A percentile compares a stretch with the other conserved stretches of the same genome.
Evolutionary conservation across 805 yeast genomes (phyloP).

Genomic region (Metschnikowia vanudenii): DNA sequence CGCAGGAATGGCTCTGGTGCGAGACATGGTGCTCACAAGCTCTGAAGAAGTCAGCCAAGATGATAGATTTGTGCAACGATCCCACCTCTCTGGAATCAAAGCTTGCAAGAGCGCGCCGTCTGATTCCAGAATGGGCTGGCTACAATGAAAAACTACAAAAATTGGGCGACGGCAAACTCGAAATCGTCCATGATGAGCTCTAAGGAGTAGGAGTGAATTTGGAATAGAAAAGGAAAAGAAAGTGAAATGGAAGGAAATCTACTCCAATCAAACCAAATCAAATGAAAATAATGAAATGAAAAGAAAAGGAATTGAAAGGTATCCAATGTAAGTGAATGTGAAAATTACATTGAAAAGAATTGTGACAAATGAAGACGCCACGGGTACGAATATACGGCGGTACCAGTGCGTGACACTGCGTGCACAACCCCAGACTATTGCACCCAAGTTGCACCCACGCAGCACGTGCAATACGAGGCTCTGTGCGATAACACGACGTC

Average conservation of each 20-base stretch:
- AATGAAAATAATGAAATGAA: too few species aligned
- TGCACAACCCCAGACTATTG: background rate
- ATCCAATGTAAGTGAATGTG: background rate
- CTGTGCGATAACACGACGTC: conserved; percentile 9
- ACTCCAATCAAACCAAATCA: too few species aligned
- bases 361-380: too few species aligned
- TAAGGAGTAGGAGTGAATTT: too few species aligned
- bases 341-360: background rate
- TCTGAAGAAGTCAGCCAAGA: conserved; percentile 59
- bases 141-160: conserved; percentile 56
- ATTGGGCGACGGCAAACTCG: conserved; percentile 6
- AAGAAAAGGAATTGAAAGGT: background rate
- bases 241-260: too few species aligned
- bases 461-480: background rate
- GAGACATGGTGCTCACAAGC: conserved; percentile 87
- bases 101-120: conserved; percentile 69
- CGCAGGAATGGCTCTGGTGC: conserved; percentile 90
- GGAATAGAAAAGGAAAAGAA: too few species aligned
- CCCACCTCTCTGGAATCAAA: conserved; percentile 81
- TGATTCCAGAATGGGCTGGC: conserved; percentile 72
- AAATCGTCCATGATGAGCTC: conserved; percentile 18
- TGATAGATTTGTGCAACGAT: conserved; percentile 81
- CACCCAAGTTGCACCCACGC: conserved; percentile 7
- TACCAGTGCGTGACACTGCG: too few species aligned
- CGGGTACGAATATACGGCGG: too few species aligned